Base-by-base conservation (phyloP, 2,329 filamentous ascomycete genomes). In the Phoma sp. region DNA sequence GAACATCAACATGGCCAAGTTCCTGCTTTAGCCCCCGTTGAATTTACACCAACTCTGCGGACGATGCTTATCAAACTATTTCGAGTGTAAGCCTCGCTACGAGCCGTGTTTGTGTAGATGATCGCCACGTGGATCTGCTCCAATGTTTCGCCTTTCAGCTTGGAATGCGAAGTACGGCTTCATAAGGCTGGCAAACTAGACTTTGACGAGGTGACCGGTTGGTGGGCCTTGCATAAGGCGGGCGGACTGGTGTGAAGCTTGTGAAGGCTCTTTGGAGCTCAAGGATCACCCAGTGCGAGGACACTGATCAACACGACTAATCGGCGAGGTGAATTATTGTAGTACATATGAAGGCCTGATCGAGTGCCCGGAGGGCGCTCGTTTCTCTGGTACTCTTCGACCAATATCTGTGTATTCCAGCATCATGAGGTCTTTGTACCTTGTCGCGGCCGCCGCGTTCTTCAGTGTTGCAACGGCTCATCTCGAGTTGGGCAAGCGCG, bases 151-250 rank as follows among this genome's bases (percentile, higher is more conserved):
- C 40, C 21, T 46, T 46, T 23, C 10, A 52, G 49, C 40, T 28
- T 9, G 1, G 33, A 52, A 46, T 52, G 42, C 42, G 40, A 46
- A 25, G 26, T 50, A 50, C 47, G 39, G 25, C 11, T 14, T 36
- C 23, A 29, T 30, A n/a, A 30, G 38, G 47, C 39, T 50, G 32
- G n/a, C 2, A 3, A 26, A 25, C 38, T 50, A 43, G 33, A 17
- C 47, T 37, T 14, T n/a, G 10, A 26, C 11, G 7, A 43, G 38
- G 32, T 43, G 32, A 43, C 39, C 32, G 39, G 39, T 43, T 20
- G 18, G 30, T 10, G 20, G 18, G 15, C 12, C 15, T 34, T 11
- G 28, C 17, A 18, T 40, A 4, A n/a, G 11, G 25, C 18, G 30
- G 4, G 17, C 9, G 15, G 3, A 10, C 18, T 6, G 4, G 15